Base-by-base conservation (phyloP, 176 grass and related monocot species). In the Aegilops bicornis region DNA sequence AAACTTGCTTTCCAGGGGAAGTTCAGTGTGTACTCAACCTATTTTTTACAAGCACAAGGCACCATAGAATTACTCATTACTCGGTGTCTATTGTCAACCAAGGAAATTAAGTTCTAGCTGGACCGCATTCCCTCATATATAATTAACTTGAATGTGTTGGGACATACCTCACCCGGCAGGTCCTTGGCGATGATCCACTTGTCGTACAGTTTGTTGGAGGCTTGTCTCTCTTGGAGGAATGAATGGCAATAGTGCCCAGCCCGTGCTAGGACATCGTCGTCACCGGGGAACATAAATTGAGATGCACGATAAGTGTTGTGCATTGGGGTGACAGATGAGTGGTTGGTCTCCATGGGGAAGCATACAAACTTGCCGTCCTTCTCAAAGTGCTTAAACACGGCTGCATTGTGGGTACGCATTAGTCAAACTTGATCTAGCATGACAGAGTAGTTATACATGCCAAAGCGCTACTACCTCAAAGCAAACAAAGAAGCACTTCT, bases 171-270 rank as follows among this genome's bases (percentile, higher is more conserved):
- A 23, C 90, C 88, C 0, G 87, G 81, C 30, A 95, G 35, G 48
- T 87, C 88, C 47, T 89, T 89, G 54, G 91, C 15, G 47, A 95
- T 89, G 85, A 90, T 56, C 91, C 89, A 95, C 62, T 95, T 95
- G 85, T 95, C 93, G 7, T 62, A 63, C 7, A 95, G 60, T 17
- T 89, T 68, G 23, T 48, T 39, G 2, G 76, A 85, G 19, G 64
- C 77, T 76, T 83, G 84, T 67, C 90, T 88, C 6, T 88, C 50
- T 4, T 60, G 25, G 5, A 96, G 39, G 37, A 91, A 96, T 0
- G 10, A 15, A 16, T 54, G 60, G 19, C 91, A 74, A 64, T 67
- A 94, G 63, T 3, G 8, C 7, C 25, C 69, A 0, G 84, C 87
- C 4, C 68, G 48, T 9, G 73, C 50, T 3, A 54, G 15, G 0